Percentiles rank a stretch among this genome's conserved stretches.
Evolutionary conservation across 371 early-diverging fungal species (phyloP).

Genomic region (Rhizomucor miehei): DNA sequence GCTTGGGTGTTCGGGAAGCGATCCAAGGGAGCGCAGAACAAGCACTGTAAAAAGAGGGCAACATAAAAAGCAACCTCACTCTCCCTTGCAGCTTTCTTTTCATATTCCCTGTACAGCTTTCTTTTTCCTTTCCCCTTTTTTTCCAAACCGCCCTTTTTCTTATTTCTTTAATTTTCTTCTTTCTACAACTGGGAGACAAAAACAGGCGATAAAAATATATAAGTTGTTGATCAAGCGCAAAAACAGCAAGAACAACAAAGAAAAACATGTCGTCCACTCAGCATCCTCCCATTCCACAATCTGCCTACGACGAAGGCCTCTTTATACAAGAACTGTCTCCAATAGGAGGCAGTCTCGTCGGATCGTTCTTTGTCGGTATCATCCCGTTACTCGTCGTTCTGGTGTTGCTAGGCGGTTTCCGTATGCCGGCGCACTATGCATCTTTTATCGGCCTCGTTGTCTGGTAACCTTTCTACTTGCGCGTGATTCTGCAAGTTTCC

Average conservation of each 20-base stretch:
- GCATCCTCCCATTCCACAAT: slow-evolving; percentile 10
- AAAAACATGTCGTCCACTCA: no score
- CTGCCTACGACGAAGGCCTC: slow-evolving; percentile 22
- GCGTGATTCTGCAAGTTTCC: no score
- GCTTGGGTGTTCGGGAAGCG: no score
- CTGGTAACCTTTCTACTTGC: slow-evolving; percentile 18
- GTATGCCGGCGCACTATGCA: slow-evolving; percentile 37
- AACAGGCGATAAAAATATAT: no score
- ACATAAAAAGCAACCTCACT: no score
- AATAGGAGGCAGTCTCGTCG: slow-evolving; percentile 39
- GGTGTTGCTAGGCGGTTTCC: slow-evolving; percentile 33
- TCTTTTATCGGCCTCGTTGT: slow-evolving; percentile 31
- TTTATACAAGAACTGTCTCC: slow-evolving; percentile 41
- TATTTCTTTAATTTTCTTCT: not conserved
- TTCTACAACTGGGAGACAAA: slow-evolving; percentile 1
- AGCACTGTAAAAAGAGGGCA: no score
- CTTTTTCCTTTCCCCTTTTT: no score
- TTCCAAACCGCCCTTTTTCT: not conserved
- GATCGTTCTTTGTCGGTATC: slow-evolving; percentile 47
- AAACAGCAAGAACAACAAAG: no score
- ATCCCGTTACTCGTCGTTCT: slow-evolving; percentile 40
- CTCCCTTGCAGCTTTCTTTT: no score
- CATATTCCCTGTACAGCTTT: no score
- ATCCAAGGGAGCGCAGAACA: no score
- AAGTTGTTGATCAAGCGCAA: no score